phyloP scores from a whole-genome alignment of 257 asterid genomes.

The Ocimum tenuiflorum region DNA sequence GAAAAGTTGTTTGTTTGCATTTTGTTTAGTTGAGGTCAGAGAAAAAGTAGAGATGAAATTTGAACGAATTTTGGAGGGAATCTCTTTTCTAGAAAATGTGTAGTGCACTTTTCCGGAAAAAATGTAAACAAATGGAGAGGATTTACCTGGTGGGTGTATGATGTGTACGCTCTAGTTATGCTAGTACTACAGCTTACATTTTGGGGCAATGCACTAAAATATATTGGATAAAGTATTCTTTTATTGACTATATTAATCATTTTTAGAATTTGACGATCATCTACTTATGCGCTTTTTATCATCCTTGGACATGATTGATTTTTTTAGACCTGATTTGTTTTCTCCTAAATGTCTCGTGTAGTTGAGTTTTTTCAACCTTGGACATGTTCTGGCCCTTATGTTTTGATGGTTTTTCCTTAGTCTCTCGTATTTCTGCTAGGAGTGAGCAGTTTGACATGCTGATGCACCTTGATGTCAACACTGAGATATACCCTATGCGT shows the following conservation, averaged over 20 bases:
- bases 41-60: too few species aligned
- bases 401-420: slow-evolving; percentile 21
- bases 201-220: neutral
- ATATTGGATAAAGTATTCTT: neutral
- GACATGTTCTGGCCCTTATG: neutral
- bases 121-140: too few species aligned
- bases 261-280: too few species aligned
- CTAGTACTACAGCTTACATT: neutral
- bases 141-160: too few species aligned
- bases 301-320: neutral
- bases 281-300: neutral
- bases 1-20: too few species aligned
- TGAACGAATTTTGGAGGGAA: too few species aligned
- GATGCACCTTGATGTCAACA: slow-evolving; percentile 71
- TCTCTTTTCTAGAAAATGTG: too few species aligned
- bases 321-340: neutral
- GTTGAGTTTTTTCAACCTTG: neutral
- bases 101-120: too few species aligned
- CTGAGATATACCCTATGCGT: slow-evolving; percentile 67
- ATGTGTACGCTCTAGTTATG: too few species aligned
- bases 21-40: too few species aligned
- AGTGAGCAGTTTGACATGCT: slow-evolving; percentile 86
- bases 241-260: neutral
- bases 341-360: neutral
- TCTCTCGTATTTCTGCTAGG: slow-evolving; percentile 66